Conservation (phyloP, 768 basidiomycete genomes). For the Amyloporia xantha region DNA sequence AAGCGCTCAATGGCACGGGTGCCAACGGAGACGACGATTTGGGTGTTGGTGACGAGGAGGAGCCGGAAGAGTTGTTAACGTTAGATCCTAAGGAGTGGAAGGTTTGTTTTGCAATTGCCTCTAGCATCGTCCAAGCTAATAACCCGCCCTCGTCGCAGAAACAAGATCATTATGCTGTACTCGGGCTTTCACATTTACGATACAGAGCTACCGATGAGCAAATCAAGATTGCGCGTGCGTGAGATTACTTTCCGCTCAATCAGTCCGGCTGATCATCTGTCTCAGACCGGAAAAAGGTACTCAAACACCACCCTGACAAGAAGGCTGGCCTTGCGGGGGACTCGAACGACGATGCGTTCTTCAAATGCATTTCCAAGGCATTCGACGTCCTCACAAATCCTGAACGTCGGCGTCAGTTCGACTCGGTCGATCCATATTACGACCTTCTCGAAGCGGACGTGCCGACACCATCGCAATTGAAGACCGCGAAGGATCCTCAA, state of each 20-base stretch:
- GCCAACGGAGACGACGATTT: constrained; percentile 68
- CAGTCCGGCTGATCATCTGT: background rate
- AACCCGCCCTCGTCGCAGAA: constrained; percentile 50
- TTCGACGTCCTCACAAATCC: constrained; percentile 84
- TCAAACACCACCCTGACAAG: constrained; percentile 98
- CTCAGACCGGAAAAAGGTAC: constrained; percentile 95
- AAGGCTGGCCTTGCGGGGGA: constrained; percentile 74
- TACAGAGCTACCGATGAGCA: constrained; percentile 84
- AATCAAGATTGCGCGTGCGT: constrained; percentile 93
- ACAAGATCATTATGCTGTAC: constrained; percentile 97
- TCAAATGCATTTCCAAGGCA: constrained; percentile 99
- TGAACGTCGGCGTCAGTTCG: constrained; percentile 90
- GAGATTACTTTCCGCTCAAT: background rate
- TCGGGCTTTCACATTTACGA: constrained; percentile 87
- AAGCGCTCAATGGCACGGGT: constrained; percentile 42
- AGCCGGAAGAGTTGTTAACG: constrained; percentile 57
- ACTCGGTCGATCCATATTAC: constrained; percentile 85
- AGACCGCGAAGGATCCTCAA: constrained; percentile 39
- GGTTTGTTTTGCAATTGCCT: constrained; percentile 35
- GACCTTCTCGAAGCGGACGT: constrained; percentile 70
- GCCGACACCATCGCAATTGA: constrained; percentile 58
- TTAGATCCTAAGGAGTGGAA: constrained; percentile 99
- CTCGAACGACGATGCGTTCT: constrained; percentile 96
- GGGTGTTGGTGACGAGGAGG: constrained; percentile 88
- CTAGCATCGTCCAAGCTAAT: background rate